phyloP scores from a whole-genome alignment of 2,329 filamentous ascomycete genomes.

The Aspergillus alliaceus region DNA sequence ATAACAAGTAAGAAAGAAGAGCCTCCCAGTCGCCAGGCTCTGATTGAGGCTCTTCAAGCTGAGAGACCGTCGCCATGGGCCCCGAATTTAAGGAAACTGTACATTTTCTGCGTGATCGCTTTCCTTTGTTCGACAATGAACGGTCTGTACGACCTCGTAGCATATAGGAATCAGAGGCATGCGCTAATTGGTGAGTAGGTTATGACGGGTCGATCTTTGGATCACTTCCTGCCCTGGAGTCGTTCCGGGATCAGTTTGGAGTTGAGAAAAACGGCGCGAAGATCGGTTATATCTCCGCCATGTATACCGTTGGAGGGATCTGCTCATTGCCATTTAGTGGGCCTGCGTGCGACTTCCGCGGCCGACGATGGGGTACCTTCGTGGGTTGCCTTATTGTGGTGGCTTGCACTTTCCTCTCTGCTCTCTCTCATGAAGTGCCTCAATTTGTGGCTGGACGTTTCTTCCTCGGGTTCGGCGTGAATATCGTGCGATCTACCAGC shows the following conservation, averaged over 20 bases:
- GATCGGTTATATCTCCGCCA: constrained; percentile 46
- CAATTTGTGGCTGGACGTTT: constrained; percentile 59
- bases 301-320: constrained; percentile 51
- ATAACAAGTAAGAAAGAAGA: background rate
- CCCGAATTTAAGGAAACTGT: background rate
- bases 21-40: background rate
- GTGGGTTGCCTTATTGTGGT: constrained; percentile 55
- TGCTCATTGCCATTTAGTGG: constrained; percentile 49
- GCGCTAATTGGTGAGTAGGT: background rate
- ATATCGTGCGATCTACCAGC: constrained; percentile 59
- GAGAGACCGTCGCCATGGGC: background rate
- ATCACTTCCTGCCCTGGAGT: constrained; percentile 50
- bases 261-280: constrained; percentile 43
- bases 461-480: constrained; percentile 58
- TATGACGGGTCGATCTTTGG: constrained; percentile 57
- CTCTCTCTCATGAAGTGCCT: constrained; percentile 27
- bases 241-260: constrained; percentile 45
- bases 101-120: background rate
- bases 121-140: background rate
- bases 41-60: background rate
- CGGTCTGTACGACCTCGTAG: background rate
- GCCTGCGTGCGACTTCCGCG: constrained; percentile 48
- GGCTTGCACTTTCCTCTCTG: constrained; percentile 48
- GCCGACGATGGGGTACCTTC: constrained; percentile 57
- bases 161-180: fast-evolving